Conservation (phyloP, 2,329 filamentous ascomycete species). For the Reticulascus tulasneorum region DNA sequence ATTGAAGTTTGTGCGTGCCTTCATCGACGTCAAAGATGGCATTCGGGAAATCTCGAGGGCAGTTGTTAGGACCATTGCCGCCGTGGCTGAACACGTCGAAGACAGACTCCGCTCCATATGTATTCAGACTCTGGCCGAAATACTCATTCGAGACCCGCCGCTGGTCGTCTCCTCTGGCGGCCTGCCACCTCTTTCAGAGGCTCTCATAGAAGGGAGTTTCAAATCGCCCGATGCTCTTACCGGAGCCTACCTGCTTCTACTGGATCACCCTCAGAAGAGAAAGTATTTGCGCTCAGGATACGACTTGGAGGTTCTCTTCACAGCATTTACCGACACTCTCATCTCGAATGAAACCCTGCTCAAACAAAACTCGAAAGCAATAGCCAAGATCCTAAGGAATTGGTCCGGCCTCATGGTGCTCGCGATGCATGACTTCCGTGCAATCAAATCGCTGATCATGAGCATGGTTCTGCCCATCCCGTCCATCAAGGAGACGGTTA, state of each 20-base stretch:
- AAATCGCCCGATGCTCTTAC: constrained; percentile 88
- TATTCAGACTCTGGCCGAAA: constrained; percentile 87
- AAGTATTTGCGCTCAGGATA: constrained; percentile 83
- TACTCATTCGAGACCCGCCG: constrained; percentile 79
- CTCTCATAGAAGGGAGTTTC: constrained; percentile 84
- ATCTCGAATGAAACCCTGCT: constrained; percentile 57
- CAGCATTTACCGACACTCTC: constrained; percentile 83
- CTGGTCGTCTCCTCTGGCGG: constrained; percentile 81
- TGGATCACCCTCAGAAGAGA: constrained; percentile 78
- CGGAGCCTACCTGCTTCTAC: constrained; percentile 80
- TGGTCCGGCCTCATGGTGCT: constrained; percentile 91
- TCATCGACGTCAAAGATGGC: constrained; percentile 92
- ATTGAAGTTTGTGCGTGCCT: constrained; percentile 91
- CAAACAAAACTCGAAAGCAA: constrained; percentile 88
- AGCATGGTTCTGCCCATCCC: constrained; percentile 57
- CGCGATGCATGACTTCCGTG: constrained; percentile 81
- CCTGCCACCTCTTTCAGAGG: constrained; percentile 82
- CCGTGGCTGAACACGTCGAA: constrained; percentile 83
- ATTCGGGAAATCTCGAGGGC: constrained; percentile 82
- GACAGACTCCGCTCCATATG: constrained; percentile 87
- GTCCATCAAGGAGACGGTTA: constrained; percentile 66
- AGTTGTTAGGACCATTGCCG: constrained; percentile 83
- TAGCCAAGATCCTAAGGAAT: constrained; percentile 83
- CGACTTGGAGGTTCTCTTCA: constrained; percentile 85
- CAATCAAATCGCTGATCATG: constrained; percentile 72